These are phyloP conservation scores for Verticillium albo-atrum DNA, from an alignment of 2,329 filamentous ascomycete species.

Conservation along the genomic window DNA sequence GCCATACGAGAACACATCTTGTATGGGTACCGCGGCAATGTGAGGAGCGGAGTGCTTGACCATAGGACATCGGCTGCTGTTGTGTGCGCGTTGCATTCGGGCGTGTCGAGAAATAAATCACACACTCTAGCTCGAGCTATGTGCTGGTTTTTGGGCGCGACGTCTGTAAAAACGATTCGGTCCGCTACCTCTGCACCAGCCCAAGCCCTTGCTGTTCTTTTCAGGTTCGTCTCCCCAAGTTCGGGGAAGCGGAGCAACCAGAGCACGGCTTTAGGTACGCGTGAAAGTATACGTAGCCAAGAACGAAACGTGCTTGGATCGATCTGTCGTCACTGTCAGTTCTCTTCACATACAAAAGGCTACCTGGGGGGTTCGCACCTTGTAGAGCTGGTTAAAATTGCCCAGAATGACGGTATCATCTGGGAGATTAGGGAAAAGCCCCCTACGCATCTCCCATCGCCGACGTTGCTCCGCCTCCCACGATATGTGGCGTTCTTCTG, in stretches of 20 bases:
- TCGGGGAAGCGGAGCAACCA: conserved; percentile 98
- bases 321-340: conserved; percentile 55
- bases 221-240: conserved; percentile 80
- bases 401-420: conserved; percentile 88
- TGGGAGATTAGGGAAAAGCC: conserved; percentile 77
- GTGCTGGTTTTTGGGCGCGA: conserved; percentile 90
- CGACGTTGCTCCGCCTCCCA: conserved; percentile 82
- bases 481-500: conserved; percentile 58
- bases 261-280: conserved; percentile 80
- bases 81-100: conserved; percentile 97
- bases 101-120: conserved; percentile 93
- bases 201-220: conserved; percentile 76
- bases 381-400: conserved; percentile 98
- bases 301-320: conserved; percentile 94
- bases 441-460: conserved; percentile 89
- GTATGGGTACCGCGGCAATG: conserved; percentile 85
- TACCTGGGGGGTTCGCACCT: conserved; percentile 51
- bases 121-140: conserved; percentile 88
- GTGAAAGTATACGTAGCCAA: conserved; percentile 86
- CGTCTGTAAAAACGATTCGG: conserved; percentile 91
- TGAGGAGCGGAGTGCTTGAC: conserved; percentile 91
- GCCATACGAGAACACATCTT: conserved; percentile 99
- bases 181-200: conserved; percentile 79
- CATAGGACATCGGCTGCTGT: conserved; percentile 95
- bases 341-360: conserved; percentile 3